These are phyloP conservation scores for Trebouxia gelatinosa DNA, from an alignment of 163 green algal genomes.

Conservation along the genomic window DNA sequence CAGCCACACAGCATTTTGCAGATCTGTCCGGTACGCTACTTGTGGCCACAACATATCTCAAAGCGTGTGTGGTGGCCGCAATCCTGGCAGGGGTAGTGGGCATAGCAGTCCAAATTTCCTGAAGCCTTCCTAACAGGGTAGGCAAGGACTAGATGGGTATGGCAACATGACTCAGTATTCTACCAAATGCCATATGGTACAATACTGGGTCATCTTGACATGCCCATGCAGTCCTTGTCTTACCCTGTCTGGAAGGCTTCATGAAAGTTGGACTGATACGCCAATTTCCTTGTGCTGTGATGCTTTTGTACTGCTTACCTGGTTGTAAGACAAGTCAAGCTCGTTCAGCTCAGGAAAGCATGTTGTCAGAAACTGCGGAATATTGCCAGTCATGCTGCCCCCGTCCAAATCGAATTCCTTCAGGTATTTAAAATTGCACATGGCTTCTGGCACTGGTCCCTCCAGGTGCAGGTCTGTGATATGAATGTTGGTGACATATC, in stretches of 20 bases:
- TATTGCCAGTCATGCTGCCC: constrained; percentile 1
- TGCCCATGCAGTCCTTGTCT: not conserved
- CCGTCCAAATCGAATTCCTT: constrained; percentile 11
- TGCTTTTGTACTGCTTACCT: not conserved
- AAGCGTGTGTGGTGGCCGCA: not conserved
- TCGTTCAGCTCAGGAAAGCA: constrained; percentile 17
- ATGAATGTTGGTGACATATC: constrained; percentile 12
- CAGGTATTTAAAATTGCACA: not conserved
- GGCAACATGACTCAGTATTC: no score
- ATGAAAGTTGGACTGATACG: not conserved
- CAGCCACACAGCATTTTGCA: not conserved
- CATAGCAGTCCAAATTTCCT: not conserved
- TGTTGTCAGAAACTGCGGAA: not conserved
- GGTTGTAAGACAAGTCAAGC: constrained; percentile 10
- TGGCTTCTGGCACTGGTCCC: not conserved
- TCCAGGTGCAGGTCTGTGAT: not conserved
- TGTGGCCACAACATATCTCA: not conserved
- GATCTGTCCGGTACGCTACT: not conserved
- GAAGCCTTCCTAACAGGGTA: not conserved
- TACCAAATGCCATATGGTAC: no score
- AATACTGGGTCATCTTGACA: no score
- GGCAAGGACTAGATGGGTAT: no score
- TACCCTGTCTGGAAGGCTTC: not conserved
- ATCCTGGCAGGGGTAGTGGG: not conserved
- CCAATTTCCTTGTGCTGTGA: no score